Conservation (phyloP, 495 filamentous ascomycete species). For the Penicillium taxi region DNA sequence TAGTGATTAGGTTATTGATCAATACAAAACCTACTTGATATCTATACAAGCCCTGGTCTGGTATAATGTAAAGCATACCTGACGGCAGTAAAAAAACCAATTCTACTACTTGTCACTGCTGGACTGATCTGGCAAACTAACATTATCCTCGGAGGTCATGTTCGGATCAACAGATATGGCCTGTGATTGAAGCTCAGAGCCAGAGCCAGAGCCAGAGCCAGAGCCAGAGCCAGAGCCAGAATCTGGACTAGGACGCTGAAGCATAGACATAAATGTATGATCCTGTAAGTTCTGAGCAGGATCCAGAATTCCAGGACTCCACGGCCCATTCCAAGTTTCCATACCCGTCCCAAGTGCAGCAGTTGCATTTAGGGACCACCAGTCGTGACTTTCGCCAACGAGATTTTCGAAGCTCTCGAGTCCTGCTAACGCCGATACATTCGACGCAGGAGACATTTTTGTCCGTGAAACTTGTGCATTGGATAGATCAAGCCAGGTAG, state of each 20-base stretch:
- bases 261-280: conserved; percentile 8
- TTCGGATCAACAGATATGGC: conserved; percentile 1
- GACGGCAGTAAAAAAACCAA: no score
- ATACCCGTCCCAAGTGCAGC: conserved; percentile 33
- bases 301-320: conserved; percentile 7
- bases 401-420: conserved; percentile 42
- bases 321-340: conserved; percentile 38
- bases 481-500: conserved; percentile 21
- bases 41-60: no score
- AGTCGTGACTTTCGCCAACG: conserved; percentile 50
- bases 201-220: no score
- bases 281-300: conserved; percentile 8
- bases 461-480: conserved; percentile 15
- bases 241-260: conserved; percentile 8
- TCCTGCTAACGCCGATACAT: conserved; percentile 27
- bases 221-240: no score
- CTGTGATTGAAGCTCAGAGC: conserved; percentile 6
- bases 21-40: no score
- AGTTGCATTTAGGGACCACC: conserved; percentile 49
- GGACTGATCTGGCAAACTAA: background rate
- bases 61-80: no score
- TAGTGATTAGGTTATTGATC: background rate
- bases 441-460: conserved; percentile 16
- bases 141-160: background rate
- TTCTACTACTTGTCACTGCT: no score